phyloP scores from a whole-genome alignment of 2,329 filamentous ascomycete species.

The Calonectria hawksworthii region DNA sequence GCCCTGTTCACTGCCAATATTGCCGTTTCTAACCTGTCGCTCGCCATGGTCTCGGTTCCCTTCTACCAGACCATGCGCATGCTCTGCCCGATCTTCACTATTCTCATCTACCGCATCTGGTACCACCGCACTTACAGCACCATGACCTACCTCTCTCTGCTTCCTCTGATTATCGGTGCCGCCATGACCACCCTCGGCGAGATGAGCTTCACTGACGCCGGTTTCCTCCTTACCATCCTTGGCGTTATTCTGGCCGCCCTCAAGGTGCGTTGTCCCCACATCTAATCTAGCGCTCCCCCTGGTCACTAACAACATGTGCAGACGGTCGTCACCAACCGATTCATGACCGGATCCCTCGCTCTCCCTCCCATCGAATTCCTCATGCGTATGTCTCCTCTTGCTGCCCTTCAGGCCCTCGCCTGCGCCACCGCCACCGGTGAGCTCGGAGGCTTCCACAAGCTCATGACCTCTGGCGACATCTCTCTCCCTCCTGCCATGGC shows the following conservation, averaged over 20 bases:
- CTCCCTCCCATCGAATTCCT: conserved; percentile 72
- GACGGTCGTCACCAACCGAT: conserved; percentile 74
- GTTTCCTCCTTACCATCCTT: conserved; percentile 68
- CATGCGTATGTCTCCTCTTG: conserved; percentile 74
- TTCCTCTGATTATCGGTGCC: conserved; percentile 73
- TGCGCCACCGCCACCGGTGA: conserved; percentile 69
- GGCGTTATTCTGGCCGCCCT: conserved; percentile 67
- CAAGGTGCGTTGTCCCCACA: conserved; percentile 58
- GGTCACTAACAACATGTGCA: conserved; percentile 42
- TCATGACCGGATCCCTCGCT: conserved; percentile 72
- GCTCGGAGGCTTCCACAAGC: conserved; percentile 56
- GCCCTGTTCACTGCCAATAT: conserved; percentile 75
- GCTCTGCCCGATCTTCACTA: conserved; percentile 72
- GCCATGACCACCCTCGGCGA: conserved; percentile 73
- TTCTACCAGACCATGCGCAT: conserved; percentile 77
- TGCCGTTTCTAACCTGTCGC: conserved; percentile 74
- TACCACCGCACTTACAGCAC: conserved; percentile 68
- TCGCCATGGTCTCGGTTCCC: conserved; percentile 73
- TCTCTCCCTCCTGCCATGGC: conserved; percentile 54
- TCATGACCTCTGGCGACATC: conserved; percentile 52
- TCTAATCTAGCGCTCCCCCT: neutral
- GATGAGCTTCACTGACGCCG: conserved; percentile 72
- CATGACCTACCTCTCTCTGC: conserved; percentile 70
- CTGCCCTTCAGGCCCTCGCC: conserved; percentile 67
- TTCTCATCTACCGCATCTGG: conserved; percentile 70